Base-by-base conservation (phyloP, 2,329 filamentous ascomycete species). In the Aphanoascus verrucosus region DNA sequence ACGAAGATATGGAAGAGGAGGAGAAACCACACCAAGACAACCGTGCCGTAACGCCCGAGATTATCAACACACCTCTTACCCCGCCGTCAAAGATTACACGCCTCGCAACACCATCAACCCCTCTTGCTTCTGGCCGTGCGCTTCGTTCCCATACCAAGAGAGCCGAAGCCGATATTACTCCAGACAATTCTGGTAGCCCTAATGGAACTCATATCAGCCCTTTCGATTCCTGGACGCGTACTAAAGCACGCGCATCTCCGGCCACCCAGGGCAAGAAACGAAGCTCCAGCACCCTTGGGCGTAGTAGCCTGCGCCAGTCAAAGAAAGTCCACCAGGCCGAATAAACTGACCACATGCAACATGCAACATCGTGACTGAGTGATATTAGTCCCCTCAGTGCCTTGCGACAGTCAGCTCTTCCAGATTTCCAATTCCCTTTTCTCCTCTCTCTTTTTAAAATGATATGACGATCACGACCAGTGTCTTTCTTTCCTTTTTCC, bases 161-260 rank as follows among this genome's bases (percentile, higher is more conserved):
- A 46, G 57, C 61, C 11, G 60, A 59, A 20, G 15, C 55, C 8
- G 63, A 63, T n/a, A 55, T 56, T 19, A 58, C 60, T 32, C 57
- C 52, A 15, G 64, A 63, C 7, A 64, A 64, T 19, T 55, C 58
- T 5, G 59, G 53, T 12, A 60, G 62, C 23, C 57, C 59, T 19
- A 63, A 61, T 50, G 64, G 59, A 47, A 69, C 68, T 56, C 65
- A 65, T 11, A 40, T 49, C 42, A 59, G 62, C 31, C 69, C 71
- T 2, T 73, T 73, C 56, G 65, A 67, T 54, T 61, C 62, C 15
- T 73, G 71, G 71, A 59, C 63, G 44, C 64, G 59, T 69, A 72
- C 57, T 60, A 65, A 59, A 61, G 58, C 17, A 59, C 54, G 49
- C 11, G 47, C 57, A 5, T 60, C 59, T 6, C 52, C 54, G 9